A percentile compares a stretch with the other conserved stretches of the same genome.
Evolutionary conservation across 192 early-diverging fungal genomes (phyloP).

Genomic region (Bifiguratus adelaidae): DNA sequence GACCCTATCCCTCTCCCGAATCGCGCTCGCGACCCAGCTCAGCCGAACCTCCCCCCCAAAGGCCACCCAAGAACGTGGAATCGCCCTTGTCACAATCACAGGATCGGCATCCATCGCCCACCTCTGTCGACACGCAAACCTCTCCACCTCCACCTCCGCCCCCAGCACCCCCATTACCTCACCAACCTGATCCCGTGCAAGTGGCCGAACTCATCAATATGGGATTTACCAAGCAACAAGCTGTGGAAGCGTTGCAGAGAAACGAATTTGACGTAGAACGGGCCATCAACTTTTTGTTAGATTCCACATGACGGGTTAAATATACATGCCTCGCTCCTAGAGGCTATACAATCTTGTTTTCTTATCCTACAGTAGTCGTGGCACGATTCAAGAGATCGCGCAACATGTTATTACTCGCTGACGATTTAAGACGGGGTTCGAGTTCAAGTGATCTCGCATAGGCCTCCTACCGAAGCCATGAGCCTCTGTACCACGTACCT

Average conservation of each 20-base stretch:
- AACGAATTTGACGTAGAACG: conserved; percentile 63
- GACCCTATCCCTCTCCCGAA: neutral
- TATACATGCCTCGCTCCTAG: no score
- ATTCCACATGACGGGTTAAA: no score
- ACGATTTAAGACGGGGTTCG: no score
- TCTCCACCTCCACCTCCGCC: conserved; percentile 8
- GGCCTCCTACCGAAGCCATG: no score
- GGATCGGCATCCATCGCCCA: conserved; percentile 5
- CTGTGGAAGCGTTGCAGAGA: conserved; percentile 61
- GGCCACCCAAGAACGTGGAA: neutral
- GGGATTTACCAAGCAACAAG: conserved; percentile 65
- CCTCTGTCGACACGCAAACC: no score
- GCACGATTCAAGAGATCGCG: no score
- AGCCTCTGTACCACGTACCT: no score
- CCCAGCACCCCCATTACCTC: conserved; percentile 5
- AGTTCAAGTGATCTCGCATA: no score
- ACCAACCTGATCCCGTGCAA: neutral
- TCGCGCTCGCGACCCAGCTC: neutral
- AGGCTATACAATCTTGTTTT: no score
- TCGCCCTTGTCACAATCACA: conserved; percentile 2
- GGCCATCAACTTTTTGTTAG: conserved; percentile 71
- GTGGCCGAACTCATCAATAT: conserved; percentile 42
- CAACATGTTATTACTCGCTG: no score
- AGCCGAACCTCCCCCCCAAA: neutral
- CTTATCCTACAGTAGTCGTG: no score